Evolutionary conservation across 176 grass and related monocot species (phyloP).

Genomic region (Otatea glauca): DNA sequence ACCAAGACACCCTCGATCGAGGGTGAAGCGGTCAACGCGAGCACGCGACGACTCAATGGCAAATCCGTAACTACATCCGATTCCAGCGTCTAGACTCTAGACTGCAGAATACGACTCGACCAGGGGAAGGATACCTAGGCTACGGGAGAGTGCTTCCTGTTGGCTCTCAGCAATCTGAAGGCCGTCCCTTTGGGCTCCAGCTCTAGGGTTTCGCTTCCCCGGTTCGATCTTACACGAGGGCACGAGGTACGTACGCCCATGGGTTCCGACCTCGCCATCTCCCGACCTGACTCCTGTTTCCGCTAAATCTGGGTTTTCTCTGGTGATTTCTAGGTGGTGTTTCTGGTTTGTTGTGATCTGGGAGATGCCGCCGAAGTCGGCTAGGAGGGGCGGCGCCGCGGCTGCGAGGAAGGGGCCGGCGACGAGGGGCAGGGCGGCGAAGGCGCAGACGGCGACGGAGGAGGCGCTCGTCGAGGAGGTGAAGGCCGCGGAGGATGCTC

Average conservation of each 20-base stretch:
- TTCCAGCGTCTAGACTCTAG: background rate
- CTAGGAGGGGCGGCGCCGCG: slow-evolving; percentile 52
- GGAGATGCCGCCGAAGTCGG: slow-evolving; percentile 72
- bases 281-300: background rate
- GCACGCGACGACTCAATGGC: background rate
- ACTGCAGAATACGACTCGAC: background rate
- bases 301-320: slow-evolving; percentile 5
- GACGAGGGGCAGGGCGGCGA: slow-evolving; percentile 27
- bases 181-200: slow-evolving; percentile 26
- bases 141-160: background rate
- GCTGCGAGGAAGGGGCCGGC: slow-evolving; percentile 44
- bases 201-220: slow-evolving; percentile 55
- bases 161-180: slow-evolving; percentile 24
- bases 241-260: slow-evolving; percentile 38
- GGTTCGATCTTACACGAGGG: slow-evolving; percentile 34
- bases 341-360: slow-evolving; percentile 23
- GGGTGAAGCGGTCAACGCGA: slow-evolving; percentile 29
- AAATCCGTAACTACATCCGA: slow-evolving; percentile 43
- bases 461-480: slow-evolving; percentile 42
- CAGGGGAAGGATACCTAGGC: slow-evolving; percentile 5
- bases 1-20: background rate
- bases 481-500: slow-evolving; percentile 46
- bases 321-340: slow-evolving; percentile 25
- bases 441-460: slow-evolving; percentile 34
- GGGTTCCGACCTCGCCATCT: background rate